Evolutionary conservation across 2,329 filamentous ascomycete genomes (phyloP), one percentile per base, ranked within the genome.

Genomic region (Fusarium chaquense): DNA sequence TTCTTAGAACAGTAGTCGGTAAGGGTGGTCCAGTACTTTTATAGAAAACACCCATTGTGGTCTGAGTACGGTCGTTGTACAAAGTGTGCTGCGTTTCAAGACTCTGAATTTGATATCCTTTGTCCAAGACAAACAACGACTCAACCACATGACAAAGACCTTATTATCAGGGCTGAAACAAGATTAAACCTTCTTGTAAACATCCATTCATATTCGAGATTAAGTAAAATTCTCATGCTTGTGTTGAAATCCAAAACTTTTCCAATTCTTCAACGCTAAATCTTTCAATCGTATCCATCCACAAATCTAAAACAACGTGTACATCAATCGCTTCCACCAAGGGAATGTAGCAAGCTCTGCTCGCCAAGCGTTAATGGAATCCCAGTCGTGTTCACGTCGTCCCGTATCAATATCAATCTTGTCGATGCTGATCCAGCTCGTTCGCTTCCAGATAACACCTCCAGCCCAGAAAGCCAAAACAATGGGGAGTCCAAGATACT

Each of bases 391-490:
- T 77, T 88, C 85, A 60, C 89, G 84, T 49, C 89, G 85, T 58
- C 89, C 90, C 24, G 84, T 85, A 75, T 92, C 89, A 52, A 92
- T 83, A 70, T 92, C 90, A 65, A 92, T 91, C 70, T 91, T 80
- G 24, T 82, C 79, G 3, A 86, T 78, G 30, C 76, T 83, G 58
- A 90, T 81, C 87, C 87, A 91, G 13, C 85, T 84, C 30, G 82
- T 78, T 51, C 88, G 82, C 83, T 92, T 92, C 90, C 89, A 92
- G 61, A 87, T 28, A 74, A 85, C 91, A 10, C 89, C 87, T 60
- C 76, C 75, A 24, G 80, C 64, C 84, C 86, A 89, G 78, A 89
- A 89, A 52, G 80, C 62, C 5, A 87, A 67, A 47, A 88, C 83
- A 41, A 88, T 83, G 18, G 85, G 85, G 0, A 86, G 66, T 15